A percentile compares a stretch with the other conserved stretches of the same genome.
Evolutionary conservation across 2,329 filamentous ascomycete species (phyloP).

Genomic region (Aspergillus luchuensis): DNA sequence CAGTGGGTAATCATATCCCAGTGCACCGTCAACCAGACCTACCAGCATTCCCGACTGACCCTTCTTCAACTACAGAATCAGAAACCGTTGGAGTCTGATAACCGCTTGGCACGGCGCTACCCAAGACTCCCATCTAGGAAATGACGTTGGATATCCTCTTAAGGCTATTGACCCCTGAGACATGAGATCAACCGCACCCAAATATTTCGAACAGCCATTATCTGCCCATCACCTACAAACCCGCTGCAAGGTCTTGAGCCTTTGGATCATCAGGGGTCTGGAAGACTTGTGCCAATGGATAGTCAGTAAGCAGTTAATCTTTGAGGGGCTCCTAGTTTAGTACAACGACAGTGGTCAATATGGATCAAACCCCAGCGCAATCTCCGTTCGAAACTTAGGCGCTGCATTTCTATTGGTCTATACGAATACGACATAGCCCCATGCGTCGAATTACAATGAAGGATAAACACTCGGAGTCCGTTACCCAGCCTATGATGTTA

Average conservation of each 20-base stretch:
- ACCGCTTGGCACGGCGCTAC: slow-evolving; percentile 9
- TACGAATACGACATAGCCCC: not conserved
- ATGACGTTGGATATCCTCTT: slow-evolving; percentile 1
- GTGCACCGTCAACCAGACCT: not conserved
- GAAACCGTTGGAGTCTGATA: slow-evolving; percentile 1
- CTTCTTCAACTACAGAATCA: not conserved
- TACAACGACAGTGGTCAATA: not conserved
- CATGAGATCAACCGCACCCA: not conserved
- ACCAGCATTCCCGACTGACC: not conserved
- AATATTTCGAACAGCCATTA: not conserved
- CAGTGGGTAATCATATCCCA: not conserved
- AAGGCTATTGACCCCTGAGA: not conserved
- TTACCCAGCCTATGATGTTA: not conserved
- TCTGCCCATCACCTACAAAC: not conserved
- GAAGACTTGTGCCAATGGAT: not conserved
- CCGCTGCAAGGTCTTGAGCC: not conserved
- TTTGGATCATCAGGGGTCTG: slow-evolving; percentile 2
- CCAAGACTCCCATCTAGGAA: not conserved
- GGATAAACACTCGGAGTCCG: not conserved
- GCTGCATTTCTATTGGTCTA: not conserved
- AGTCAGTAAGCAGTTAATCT: not conserved
- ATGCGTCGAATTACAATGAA: not conserved
- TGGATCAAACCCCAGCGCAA: not conserved
- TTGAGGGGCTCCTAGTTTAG: not conserved
- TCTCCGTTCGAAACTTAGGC: slow-evolving; percentile 2